Evolutionary conservation across 345 rosid species (phyloP), one percentile per base, ranked within the genome.

Genomic region (Citrus sp.): DNA sequence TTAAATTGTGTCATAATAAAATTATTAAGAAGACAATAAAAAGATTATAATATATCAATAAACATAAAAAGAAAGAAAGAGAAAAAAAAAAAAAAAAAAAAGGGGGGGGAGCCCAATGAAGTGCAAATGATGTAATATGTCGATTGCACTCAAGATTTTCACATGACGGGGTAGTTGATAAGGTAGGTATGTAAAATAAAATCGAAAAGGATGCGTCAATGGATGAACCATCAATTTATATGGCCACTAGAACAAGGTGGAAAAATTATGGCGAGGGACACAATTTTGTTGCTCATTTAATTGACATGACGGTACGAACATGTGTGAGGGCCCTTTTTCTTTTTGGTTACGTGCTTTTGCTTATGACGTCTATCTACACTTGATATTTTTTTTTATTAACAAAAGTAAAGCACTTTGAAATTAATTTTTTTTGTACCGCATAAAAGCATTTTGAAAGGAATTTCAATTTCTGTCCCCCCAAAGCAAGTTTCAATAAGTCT

Each of bases 281-380:
- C 58, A 16, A 70, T 70, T 56, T 46, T 46, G 7, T 6, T 70
- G 28, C 59, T 27, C 37, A 27, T 28, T 70, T 22, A 62, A 21
- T 9, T 64, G 78, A 75, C 21, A 49, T 42, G 78, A 75, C 62
- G 5, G 49, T 49, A 46, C 77, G 21, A 4, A 5, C 14, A 62
- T 24, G 55, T 59, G 55, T 18, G 58, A 22, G 70, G 70, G n/a
- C 61, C 70, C 70, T 22, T 28, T 27, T 28, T 19, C 38, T 22
- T 34, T 51, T 40, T 69, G 42, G 42, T 25, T 60, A 64, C 78
- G 22, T 64, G 71, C 70, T 75, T 64, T 75, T 51, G 74, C 38
- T 9, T 19, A 0, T 42, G 72, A 25, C 34, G 22, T 14, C 27
- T 12, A 7, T 14, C 27, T 5, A 7, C 58, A 42, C 30, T 16